These are phyloP conservation scores for Myxozyma nipponensis DNA, from an alignment of 805 yeast species.

Conservation along the genomic window DNA sequence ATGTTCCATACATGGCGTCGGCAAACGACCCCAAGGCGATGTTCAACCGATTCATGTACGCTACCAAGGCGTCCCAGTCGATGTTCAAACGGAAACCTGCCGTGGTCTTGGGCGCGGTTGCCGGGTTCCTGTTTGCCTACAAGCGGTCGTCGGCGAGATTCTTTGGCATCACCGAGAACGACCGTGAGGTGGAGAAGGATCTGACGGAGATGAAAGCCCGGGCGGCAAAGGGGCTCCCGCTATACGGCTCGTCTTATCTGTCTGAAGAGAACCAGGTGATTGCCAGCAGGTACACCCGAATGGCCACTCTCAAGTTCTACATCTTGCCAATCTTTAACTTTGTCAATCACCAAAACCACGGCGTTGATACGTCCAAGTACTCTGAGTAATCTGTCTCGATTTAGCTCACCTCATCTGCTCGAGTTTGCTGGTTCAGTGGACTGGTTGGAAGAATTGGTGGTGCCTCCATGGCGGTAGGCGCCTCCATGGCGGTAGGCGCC, in stretches of 20 bases:
- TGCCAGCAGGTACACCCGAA: slow-evolving; percentile 73
- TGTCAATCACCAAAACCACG: slow-evolving; percentile 78
- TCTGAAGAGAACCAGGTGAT: slow-evolving; percentile 67
- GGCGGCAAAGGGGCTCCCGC: slow-evolving; percentile 60
- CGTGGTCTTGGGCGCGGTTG: slow-evolving; percentile 48
- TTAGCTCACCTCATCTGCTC: no score
- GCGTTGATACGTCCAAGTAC: slow-evolving; percentile 46
- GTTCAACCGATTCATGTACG: slow-evolving; percentile 1
- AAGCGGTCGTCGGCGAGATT: slow-evolving; percentile 62
- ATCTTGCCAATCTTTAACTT: slow-evolving; percentile 80
- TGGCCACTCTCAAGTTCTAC: slow-evolving; percentile 56
- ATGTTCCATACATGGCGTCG: slow-evolving; percentile 34
- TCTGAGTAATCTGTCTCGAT: slow-evolving; percentile 2
- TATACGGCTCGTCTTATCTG: slow-evolving; percentile 62
- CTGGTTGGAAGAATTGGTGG: no score
- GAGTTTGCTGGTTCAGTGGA: no score
- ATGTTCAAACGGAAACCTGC: slow-evolving; percentile 8
- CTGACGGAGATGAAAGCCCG: slow-evolving; percentile 67
- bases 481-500: no score
- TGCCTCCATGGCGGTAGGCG: no score
- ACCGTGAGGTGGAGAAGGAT: slow-evolving; percentile 65
- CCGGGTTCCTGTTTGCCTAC: slow-evolving; percentile 74
- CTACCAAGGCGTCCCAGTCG: slow-evolving; percentile 1
- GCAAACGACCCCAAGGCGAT: slow-evolving; percentile 1
- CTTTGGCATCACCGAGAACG: slow-evolving; percentile 73